phyloP scores from a whole-genome alignment of 225 moss, liverwort and hornwort species.

The Takakia lepidozioides region DNA sequence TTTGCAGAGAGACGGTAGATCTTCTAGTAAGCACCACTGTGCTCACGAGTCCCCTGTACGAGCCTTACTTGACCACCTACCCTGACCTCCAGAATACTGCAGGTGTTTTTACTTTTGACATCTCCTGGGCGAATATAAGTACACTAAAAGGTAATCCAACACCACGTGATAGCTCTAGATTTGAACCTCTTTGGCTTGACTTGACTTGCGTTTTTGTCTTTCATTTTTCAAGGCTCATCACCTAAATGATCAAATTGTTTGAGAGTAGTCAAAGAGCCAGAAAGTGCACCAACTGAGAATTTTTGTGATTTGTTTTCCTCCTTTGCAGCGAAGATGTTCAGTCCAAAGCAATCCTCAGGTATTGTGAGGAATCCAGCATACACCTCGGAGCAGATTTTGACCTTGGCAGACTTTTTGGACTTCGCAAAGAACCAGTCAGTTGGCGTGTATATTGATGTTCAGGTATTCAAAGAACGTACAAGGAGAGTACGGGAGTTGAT shows the following conservation, averaged over 20 bases:
- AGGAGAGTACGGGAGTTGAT: background rate
- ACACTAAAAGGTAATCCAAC: slow-evolving; percentile 31
- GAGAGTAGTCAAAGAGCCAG: too few relatives aligned
- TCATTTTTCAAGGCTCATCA: too few relatives aligned
- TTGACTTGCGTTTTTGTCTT: too few relatives aligned
- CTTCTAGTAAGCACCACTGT: slow-evolving; percentile 45
- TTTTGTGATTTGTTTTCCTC: too few relatives aligned
- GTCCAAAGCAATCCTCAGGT: too few relatives aligned
- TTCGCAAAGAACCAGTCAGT: slow-evolving; percentile 35
- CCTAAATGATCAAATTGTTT: too few relatives aligned
- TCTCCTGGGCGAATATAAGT: slow-evolving; percentile 53
- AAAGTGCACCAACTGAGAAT: too few relatives aligned
- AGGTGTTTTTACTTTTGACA: slow-evolving; percentile 65
- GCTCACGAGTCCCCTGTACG: slow-evolving; percentile 4
- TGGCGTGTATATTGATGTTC: slow-evolving; percentile 30
- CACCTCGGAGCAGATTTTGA: slow-evolving; percentile 18
- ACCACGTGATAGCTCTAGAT: background rate
- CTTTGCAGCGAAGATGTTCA: too few relatives aligned
- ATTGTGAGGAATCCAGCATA: too few relatives aligned
- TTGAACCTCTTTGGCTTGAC: too few relatives aligned
- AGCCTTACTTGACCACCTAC: slow-evolving; percentile 10
- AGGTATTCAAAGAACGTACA: slow-evolving; percentile 14
- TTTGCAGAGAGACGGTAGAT: slow-evolving; percentile 64
- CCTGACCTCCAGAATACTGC: slow-evolving; percentile 6
- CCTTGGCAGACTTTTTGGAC: slow-evolving; percentile 22